These are phyloP conservation scores for Auricularia sp. DNA, from an alignment of 768 basidiomycete species.

Conservation along the genomic window DNA sequence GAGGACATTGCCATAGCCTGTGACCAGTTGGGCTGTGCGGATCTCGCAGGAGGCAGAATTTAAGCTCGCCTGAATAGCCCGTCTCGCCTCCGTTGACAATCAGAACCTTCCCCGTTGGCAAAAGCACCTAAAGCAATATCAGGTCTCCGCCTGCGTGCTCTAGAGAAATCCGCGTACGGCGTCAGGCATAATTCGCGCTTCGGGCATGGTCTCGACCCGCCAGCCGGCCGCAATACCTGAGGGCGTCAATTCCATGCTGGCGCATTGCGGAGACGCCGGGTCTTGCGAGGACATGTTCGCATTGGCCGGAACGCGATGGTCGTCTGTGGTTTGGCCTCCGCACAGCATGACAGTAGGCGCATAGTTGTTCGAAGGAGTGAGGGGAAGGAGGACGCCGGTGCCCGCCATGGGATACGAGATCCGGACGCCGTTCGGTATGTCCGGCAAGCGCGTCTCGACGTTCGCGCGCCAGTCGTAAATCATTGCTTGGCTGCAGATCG, in stretches of 20 bases:
- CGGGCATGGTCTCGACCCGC: slow-evolving; percentile 66
- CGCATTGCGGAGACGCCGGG: slow-evolving; percentile 63
- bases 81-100: slow-evolving; percentile 67
- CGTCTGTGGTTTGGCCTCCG: slow-evolving; percentile 62
- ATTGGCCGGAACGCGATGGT: slow-evolving; percentile 40
- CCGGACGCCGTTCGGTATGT: slow-evolving; percentile 65
- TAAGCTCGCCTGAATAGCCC: slow-evolving; percentile 22
- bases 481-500: slow-evolving; percentile 41
- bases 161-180: slow-evolving; percentile 23
- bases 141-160: too few species aligned
- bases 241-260: slow-evolving; percentile 53
- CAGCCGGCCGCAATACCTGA: slow-evolving; percentile 58
- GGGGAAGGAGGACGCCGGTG: slow-evolving; percentile 60
- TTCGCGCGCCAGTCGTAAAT: slow-evolving; percentile 68
- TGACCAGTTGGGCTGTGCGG: slow-evolving; percentile 25
- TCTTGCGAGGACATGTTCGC: slow-evolving; percentile 60
- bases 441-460: slow-evolving; percentile 50
- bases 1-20: slow-evolving; percentile 68
- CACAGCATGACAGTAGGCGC: slow-evolving; percentile 63
- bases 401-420: slow-evolving; percentile 80
- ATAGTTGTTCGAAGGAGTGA: slow-evolving; percentile 52
- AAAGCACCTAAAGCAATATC: slow-evolving; percentile 29
- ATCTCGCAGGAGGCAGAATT: not conserved
- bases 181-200: slow-evolving; percentile 67
- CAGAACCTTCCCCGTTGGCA: slow-evolving; percentile 64